A percentile compares a stretch with the other conserved stretches of the same genome.
phyloP scores from a whole-genome alignment of 2,329 filamentous ascomycete genomes.

The Sordariomycetes sp. region DNA sequence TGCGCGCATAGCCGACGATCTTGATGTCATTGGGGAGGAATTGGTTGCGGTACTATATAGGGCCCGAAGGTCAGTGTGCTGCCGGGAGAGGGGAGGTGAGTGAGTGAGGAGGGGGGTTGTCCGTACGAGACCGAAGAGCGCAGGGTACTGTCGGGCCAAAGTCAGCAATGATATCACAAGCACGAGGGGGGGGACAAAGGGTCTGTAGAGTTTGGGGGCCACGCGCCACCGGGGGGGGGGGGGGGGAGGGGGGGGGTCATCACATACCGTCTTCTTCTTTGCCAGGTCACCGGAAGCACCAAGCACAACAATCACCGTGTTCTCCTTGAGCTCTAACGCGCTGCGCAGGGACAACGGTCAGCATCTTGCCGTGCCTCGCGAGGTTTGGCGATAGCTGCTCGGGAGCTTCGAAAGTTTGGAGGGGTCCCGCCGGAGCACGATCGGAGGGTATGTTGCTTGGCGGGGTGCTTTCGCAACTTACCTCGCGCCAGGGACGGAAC shows the following conservation, averaged over 20 bases:
- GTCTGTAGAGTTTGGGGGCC: conserved; percentile 1
- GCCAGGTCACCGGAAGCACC: conserved; percentile 95
- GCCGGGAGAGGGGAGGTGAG: neutral
- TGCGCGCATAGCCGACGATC: conserved; percentile 97
- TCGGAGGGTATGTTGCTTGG: neutral
- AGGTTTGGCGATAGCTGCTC: neutral
- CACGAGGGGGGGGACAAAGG: neutral
- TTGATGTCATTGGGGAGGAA: conserved; percentile 94
- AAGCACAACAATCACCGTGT: conserved; percentile 92
- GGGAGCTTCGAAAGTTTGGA: neutral
- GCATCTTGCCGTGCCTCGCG: neutral
- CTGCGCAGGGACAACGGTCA: conserved; percentile 26
- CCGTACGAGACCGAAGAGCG: conserved; percentile 89
- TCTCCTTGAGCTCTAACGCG: conserved; percentile 91
- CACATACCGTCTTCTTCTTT: conserved; percentile 94
- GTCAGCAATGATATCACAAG: conserved; percentile 1
- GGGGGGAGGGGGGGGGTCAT: conserved; percentile 6
- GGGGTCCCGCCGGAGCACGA: neutral
- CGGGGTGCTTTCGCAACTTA: neutral
- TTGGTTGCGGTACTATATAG: conserved; percentile 80
- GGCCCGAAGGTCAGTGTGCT: neutral
- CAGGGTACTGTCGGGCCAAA: conserved; percentile 60
- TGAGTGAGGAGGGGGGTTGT: neutral
- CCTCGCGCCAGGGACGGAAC: neutral
- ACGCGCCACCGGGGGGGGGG: too few species aligned